Evolutionary conservation across 164 flowering plant genomes (phyloP), one percentile per base, ranked within the genome.

Genomic region (Sedum album): DNA sequence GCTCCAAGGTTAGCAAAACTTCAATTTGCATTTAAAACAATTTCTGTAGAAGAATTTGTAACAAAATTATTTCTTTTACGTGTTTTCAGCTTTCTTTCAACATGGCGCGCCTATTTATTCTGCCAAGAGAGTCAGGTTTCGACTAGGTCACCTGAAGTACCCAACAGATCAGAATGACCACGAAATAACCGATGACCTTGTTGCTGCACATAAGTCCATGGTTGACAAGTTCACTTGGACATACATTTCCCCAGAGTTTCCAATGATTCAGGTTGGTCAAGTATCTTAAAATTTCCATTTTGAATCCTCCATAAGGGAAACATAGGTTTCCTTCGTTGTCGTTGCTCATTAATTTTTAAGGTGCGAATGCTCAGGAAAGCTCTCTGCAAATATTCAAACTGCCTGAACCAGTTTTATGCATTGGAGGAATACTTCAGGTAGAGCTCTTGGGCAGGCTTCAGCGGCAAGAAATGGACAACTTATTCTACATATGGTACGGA

Each of bases 381-480:
- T 28, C 68, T 57, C 73, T 91, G 81, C 96, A 88, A 74, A 74
- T 73, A 17, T 90, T 90, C 79, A 80, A 79, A 79, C 82, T 90
- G 39, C 90, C 90, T 31, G 78, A 83, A 67, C 91, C 93, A 49
- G 89, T 78, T 49, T 76, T 87, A 18, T 89, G 92, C 68, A 71
- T 83, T 44, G 90, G 93, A 68, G 96, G 93, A 48, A 69, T 79
- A 68, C 68, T 88, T 73, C 86, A 75, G 68, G 72, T 90, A 65
- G 93, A 90, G 77, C 77, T 88, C 57, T 35, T 84, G 72, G 96
- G 92, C 17, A 79, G 89, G 67, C 83, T 83, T 67, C 96, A 87
- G 76, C 80, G 70, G 68, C 85, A 88, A 68, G 89, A 82, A 65
- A 76, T 81, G 76, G 94, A 90, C 70, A 81, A 73, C 13, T 70